Evolutionary conservation across 2,329 filamentous ascomycete species (phyloP).

Genomic region (Pseudogymnoascus sp.): DNA sequence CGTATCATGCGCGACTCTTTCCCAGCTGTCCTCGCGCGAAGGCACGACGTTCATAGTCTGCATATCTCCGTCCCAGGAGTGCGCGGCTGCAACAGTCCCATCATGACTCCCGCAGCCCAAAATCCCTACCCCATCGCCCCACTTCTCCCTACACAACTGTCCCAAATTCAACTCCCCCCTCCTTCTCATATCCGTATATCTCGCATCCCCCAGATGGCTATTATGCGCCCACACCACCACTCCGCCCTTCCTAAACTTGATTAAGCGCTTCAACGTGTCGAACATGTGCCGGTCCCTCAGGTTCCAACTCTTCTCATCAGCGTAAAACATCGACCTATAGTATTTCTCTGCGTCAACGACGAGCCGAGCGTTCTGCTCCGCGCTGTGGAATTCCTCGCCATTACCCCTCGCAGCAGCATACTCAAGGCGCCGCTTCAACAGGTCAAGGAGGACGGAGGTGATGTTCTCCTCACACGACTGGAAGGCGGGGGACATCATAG

Average conservation of each 20-base stretch:
- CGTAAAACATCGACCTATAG: conserved; percentile 45
- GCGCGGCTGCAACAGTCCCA: conserved; percentile 43
- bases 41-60: conserved; percentile 39
- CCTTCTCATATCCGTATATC: conserved; percentile 40
- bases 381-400: conserved; percentile 40
- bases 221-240: conserved; percentile 48
- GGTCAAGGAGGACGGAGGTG: conserved; percentile 35
- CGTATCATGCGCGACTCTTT: conserved; percentile 39
- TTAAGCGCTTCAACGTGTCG: conserved; percentile 36
- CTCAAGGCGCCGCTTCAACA: conserved; percentile 36
- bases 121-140: conserved; percentile 30
- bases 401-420: conserved; percentile 24
- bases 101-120: conserved; percentile 41
- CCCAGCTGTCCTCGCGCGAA: conserved; percentile 39
- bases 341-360: conserved; percentile 40
- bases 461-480: conserved; percentile 39
- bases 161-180: conserved; percentile 43
- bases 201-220: conserved; percentile 45
- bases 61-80: conserved; percentile 44
- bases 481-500: conserved; percentile 29
- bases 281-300: conserved; percentile 46
- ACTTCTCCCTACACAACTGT: conserved; percentile 40
- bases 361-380: conserved; percentile 42
- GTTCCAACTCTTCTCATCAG: conserved; percentile 41
- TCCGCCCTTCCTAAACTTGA: conserved; percentile 35